These are phyloP conservation scores for Coemansia sp. DNA, from an alignment of 192 early-diverging fungal genomes.

Conservation along the genomic window DNA sequence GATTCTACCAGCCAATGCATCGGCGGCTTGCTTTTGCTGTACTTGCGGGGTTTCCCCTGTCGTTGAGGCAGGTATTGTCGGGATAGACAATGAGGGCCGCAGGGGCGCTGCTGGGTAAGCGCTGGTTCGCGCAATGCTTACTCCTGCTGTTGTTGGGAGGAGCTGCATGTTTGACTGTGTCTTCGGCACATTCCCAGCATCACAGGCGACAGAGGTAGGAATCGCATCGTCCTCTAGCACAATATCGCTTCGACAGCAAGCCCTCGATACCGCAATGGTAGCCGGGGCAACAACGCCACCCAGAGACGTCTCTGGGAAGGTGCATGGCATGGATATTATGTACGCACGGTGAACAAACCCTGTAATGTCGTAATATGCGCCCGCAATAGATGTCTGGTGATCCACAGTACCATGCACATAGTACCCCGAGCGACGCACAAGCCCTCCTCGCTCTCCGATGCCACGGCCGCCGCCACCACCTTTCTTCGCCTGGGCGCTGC, in stretches of 20 bases:
- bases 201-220: neutral
- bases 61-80: neutral
- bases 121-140: neutral
- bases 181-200: neutral
- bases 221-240: neutral
- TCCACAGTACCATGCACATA: slow-evolving; percentile 14
- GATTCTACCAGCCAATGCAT: neutral
- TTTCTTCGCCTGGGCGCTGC: neutral
- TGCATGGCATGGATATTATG: slow-evolving; percentile 29
- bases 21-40: slow-evolving; percentile 3
- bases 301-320: slow-evolving; percentile 22
- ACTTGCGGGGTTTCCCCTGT: neutral
- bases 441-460: slow-evolving; percentile 8
- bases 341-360: slow-evolving; percentile 43
- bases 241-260: slow-evolving; percentile 15
- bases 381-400: neutral
- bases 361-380: neutral
- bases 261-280: slow-evolving; percentile 21
- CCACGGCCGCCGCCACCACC: neutral
- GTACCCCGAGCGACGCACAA: slow-evolving; percentile 26
- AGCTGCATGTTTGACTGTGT: neutral
- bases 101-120: slow-evolving; percentile 4
- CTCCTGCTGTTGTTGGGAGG: neutral
- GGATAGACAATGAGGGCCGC: neutral
- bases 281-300: slow-evolving; percentile 28